Conservation (phyloP, 176 grass and related monocot genomes). For the Oryza meridionalis region DNA sequence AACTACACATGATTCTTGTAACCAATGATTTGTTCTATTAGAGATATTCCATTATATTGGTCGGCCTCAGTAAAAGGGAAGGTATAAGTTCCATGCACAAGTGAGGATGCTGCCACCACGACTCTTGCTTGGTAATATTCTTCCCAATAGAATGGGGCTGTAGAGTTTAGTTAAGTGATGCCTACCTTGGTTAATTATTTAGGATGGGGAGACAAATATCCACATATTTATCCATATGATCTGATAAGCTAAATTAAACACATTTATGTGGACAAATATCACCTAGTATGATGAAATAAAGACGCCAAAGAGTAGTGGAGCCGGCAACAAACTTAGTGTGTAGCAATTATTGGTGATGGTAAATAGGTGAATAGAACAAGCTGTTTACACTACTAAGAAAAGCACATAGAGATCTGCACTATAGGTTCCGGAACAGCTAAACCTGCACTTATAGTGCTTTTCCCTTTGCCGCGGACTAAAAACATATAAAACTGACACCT, state of each 20-base stretch:
- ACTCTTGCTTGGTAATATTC: neutral
- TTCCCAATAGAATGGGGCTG: neutral
- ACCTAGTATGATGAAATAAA: too few species aligned
- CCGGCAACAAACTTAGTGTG: too few species aligned
- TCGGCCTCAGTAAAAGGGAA: neutral
- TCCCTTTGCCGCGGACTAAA: too few species aligned
- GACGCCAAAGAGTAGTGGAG: too few species aligned
- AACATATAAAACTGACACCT: too few species aligned
- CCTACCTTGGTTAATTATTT: neutral
- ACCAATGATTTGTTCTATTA: neutral
- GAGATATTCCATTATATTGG: neutral
- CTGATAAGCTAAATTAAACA: neutral
- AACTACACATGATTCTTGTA: neutral
- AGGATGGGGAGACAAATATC: neutral
- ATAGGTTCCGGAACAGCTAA: too few species aligned
- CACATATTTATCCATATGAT: neutral
- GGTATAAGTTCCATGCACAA: neutral
- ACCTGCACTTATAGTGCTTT: too few species aligned
- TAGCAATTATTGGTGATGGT: too few species aligned
- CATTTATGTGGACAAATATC: too few species aligned
- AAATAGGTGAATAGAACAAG: too few species aligned
- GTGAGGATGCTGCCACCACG: neutral
- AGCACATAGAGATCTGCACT: too few species aligned
- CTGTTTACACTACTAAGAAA: too few species aligned
- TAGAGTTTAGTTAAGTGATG: neutral